Evolutionary conservation across 2,329 filamentous ascomycete species (phyloP).

Genomic region (Fusarium humuli): DNA sequence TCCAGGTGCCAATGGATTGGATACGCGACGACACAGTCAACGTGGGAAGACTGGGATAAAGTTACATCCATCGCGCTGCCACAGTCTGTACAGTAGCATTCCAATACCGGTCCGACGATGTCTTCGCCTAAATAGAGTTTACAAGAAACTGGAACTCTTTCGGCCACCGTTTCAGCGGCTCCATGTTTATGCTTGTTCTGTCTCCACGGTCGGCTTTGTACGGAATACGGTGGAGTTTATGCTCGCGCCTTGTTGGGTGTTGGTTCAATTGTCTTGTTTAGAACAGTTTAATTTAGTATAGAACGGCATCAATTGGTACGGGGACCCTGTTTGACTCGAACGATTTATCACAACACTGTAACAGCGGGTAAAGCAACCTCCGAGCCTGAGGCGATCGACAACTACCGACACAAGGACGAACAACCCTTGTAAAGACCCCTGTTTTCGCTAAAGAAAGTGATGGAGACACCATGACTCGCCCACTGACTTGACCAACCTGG

Average conservation of each 20-base stretch:
- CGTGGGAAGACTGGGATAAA: not conserved
- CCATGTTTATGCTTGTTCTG: not conserved
- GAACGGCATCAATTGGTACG: not conserved
- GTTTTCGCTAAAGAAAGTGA: not conserved
- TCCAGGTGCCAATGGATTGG: not conserved
- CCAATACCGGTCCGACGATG: not conserved
- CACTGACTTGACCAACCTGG: not conserved
- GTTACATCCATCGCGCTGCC: not conserved
- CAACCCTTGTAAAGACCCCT: not conserved
- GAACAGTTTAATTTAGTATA: not conserved
- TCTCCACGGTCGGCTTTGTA: not conserved
- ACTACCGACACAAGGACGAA: not conserved
- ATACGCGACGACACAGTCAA: not conserved
- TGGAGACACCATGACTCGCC: constrained; percentile 16
- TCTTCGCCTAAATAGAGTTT: not conserved
- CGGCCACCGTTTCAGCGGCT: not conserved
- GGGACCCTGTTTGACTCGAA: not conserved
- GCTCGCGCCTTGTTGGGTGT: not conserved
- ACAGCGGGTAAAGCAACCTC: constrained; percentile 17
- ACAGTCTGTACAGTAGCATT: not conserved
- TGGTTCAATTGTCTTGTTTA: not conserved
- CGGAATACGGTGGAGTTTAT: constrained; percentile 16
- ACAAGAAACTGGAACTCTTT: not conserved
- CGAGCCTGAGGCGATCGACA: constrained; percentile 27
- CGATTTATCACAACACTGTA: not conserved